phyloP scores from a whole-genome alignment of 2,329 filamentous ascomycete genomes.

The Cordyceps fumosorosea region DNA sequence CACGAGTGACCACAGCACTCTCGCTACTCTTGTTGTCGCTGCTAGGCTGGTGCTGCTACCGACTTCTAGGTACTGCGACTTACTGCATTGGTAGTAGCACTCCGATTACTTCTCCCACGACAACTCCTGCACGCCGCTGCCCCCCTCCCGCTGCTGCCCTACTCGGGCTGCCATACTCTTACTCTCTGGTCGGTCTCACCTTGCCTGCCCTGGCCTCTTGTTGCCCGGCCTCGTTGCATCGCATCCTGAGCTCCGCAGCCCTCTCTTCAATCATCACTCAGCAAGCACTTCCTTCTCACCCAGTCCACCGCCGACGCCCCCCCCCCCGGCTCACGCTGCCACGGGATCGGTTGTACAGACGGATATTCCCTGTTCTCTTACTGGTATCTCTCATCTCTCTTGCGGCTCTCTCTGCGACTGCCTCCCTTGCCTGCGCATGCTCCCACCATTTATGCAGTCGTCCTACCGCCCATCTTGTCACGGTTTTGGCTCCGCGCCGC shows the following conservation, averaged over 20 bases:
- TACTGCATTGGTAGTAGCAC: background rate
- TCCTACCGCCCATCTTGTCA: slow-evolving; percentile 4
- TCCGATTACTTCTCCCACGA: background rate
- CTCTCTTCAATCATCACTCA: background rate
- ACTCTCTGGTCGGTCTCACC: background rate
- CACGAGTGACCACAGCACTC: background rate
- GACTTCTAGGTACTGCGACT: background rate
- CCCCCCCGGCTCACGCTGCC: background rate
- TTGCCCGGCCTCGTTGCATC: background rate
- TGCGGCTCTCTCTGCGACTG: slow-evolving; percentile 1
- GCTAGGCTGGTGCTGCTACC: background rate
- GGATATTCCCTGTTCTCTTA: background rate
- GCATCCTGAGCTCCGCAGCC: background rate
- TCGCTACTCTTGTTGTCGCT: background rate
- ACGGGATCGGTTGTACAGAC: background rate
- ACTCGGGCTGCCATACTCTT: background rate
- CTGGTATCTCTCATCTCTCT: background rate
- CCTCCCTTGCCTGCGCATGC: background rate
- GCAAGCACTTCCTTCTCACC: background rate
- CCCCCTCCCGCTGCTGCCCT: background rate
- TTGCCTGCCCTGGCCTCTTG: background rate
- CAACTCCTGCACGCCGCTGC: background rate
- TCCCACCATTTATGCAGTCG: background rate
- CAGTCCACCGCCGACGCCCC: background rate
- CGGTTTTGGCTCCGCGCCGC: background rate